phyloP scores from a whole-genome alignment of 768 basidiomycete genomes.

The Tephrocybe rancida region DNA sequence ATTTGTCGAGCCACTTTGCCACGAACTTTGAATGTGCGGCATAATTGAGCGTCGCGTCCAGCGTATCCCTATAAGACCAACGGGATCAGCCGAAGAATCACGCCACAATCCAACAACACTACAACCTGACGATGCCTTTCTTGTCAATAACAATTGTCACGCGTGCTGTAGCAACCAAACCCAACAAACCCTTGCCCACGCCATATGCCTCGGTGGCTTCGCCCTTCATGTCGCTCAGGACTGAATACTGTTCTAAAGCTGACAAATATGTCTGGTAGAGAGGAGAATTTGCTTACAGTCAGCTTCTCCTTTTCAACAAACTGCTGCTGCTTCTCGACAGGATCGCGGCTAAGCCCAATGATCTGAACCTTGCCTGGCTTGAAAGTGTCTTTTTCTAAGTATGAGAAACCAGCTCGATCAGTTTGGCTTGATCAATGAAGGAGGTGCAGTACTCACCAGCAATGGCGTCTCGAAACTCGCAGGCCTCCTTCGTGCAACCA shows the following conservation, averaged over 20 bases:
- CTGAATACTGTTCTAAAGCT: constrained; percentile 59
- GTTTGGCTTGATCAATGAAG: neutral
- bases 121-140: constrained; percentile 65
- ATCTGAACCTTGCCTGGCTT: constrained; percentile 64
- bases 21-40: constrained; percentile 74
- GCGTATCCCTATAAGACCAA: constrained; percentile 46
- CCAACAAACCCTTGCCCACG: constrained; percentile 69
- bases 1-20: constrained; percentile 60
- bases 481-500: constrained; percentile 83
- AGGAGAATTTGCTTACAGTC: constrained; percentile 42
- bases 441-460: constrained; percentile 43
- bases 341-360: constrained; percentile 75
- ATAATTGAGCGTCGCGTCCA: constrained; percentile 64
- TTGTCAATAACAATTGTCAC: constrained; percentile 79
- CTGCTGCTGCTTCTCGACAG: constrained; percentile 69
- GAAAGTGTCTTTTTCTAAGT: constrained; percentile 64
- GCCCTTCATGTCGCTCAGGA: constrained; percentile 72
- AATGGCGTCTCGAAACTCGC: constrained; percentile 80
- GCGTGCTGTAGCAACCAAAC: constrained; percentile 58
- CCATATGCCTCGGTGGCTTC: constrained; percentile 64
- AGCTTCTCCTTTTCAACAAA: constrained; percentile 76
- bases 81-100: neutral
- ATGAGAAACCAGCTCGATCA: neutral
- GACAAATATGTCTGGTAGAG: too few species aligned
- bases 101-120: constrained; percentile 16